phyloP scores from a whole-genome alignment of 2,329 filamentous ascomycete species.

The Penicillium capsulatum region DNA sequence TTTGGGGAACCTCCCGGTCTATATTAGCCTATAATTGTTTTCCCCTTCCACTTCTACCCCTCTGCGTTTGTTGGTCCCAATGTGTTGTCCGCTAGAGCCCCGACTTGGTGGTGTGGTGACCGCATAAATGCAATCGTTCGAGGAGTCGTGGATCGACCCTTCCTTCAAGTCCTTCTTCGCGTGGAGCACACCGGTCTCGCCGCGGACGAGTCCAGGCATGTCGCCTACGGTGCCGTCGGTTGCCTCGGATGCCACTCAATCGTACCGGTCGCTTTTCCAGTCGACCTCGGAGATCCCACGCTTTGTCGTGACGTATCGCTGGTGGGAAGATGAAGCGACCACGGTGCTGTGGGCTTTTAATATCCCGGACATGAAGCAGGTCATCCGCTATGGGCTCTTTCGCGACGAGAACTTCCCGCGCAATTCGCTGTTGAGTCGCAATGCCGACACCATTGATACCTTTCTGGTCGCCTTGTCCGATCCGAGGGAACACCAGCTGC shows the following conservation, averaged over 20 bases:
- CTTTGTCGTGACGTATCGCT: slow-evolving; percentile 33
- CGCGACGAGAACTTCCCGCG: slow-evolving; percentile 34
- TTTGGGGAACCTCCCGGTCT: not conserved
- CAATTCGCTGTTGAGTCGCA: slow-evolving; percentile 32
- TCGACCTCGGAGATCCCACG: slow-evolving; percentile 29
- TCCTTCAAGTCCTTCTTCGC: not conserved
- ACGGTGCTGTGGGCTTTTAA: slow-evolving; percentile 40
- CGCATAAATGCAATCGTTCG: slow-evolving; percentile 20
- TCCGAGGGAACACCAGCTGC: slow-evolving; percentile 24
- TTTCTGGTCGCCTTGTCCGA: slow-evolving; percentile 31
- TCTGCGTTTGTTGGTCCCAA: slow-evolving; percentile 3
- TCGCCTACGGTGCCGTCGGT: slow-evolving; percentile 2
- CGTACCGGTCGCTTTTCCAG: slow-evolving; percentile 32
- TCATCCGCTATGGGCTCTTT: slow-evolving; percentile 39
- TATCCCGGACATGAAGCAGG: slow-evolving; percentile 33
- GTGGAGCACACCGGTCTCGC: not conserved
- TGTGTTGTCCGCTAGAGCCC: slow-evolving; percentile 11
- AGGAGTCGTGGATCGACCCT: slow-evolving; percentile 10
- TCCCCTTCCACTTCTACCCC: not conserved
- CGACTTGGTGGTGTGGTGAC: slow-evolving; percentile 6
- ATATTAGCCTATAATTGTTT: slow-evolving; percentile 3
- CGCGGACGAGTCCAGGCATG: slow-evolving; percentile 8
- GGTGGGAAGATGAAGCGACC: slow-evolving; percentile 42
- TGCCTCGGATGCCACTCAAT: slow-evolving; percentile 14
- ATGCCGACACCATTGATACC: slow-evolving; percentile 29